Conservation (phyloP, 2,329 filamentous ascomycete genomes). For the Aureobasidium vineae region DNA sequence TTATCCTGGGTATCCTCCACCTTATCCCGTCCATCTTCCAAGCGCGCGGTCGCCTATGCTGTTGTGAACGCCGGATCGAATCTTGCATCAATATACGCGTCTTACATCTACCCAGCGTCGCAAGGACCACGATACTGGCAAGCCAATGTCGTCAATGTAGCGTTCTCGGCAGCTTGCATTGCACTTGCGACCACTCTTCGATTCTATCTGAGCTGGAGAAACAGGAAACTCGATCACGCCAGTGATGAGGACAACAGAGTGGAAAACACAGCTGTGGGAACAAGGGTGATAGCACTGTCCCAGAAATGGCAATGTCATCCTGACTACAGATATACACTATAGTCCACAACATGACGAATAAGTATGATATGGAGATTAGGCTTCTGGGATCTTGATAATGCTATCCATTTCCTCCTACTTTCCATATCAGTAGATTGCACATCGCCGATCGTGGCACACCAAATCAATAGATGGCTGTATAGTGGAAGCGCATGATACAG, state of each 20-base stretch:
- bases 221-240: not conserved
- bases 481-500: too few species aligned
- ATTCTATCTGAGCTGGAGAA: conserved; percentile 1
- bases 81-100: conserved; percentile 38
- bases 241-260: not conserved
- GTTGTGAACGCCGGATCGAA: conserved; percentile 41
- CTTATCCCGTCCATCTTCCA: conserved; percentile 39
- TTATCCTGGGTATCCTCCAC: conserved; percentile 37
- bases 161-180: conserved; percentile 4
- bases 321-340: not conserved
- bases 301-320: not conserved
- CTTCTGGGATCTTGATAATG: too few species aligned
- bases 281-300: not conserved
- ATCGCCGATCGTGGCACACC: too few species aligned
- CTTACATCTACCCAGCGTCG: not conserved
- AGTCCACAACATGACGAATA: not conserved
- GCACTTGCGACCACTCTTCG: not conserved
- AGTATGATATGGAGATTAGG: too few species aligned
- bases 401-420: too few species aligned
- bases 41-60: conserved; percentile 37
- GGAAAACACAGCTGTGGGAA: not conserved
- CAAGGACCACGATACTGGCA: conserved; percentile 6
- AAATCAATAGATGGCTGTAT: too few species aligned
- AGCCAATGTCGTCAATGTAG: not conserved
- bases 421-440: too few species aligned